These are phyloP conservation scores for Monosporascus sp. DNA, from an alignment of 2,329 filamentous ascomycete genomes.

Conservation along the genomic window DNA sequence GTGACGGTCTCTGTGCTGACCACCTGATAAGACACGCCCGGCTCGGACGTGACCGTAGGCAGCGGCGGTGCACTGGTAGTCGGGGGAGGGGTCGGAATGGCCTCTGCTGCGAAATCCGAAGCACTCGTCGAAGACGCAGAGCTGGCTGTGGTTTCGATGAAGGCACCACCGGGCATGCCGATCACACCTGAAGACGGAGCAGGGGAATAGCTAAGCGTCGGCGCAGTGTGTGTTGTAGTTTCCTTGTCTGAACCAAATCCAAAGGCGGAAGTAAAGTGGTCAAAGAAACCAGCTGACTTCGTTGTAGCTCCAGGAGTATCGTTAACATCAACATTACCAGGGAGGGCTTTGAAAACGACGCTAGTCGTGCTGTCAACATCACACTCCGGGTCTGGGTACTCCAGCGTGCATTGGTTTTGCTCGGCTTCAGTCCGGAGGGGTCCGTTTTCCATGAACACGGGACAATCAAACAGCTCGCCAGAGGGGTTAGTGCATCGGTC, in stretches of 20 bases:
- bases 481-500: slow-evolving; percentile 66
- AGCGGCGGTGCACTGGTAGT: slow-evolving; percentile 23
- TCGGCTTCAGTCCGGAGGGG: slow-evolving; percentile 52
- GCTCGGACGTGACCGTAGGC: slow-evolving; percentile 25
- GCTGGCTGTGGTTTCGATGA: slow-evolving; percentile 16
- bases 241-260: slow-evolving; percentile 10
- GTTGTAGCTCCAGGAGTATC: slow-evolving; percentile 8
- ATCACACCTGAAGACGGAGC: slow-evolving; percentile 10
- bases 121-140: slow-evolving; percentile 9
- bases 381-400: slow-evolving; percentile 40
- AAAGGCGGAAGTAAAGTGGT: slow-evolving; percentile 4
- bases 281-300: slow-evolving; percentile 14
- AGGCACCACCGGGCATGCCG: slow-evolving; percentile 25
- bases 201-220: slow-evolving; percentile 22
- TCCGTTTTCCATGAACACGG: slow-evolving; percentile 52
- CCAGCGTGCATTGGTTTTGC: slow-evolving; percentile 56
- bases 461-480: slow-evolving; percentile 68
- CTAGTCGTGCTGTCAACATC: slow-evolving; percentile 51
- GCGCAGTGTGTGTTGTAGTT: slow-evolving; percentile 13
- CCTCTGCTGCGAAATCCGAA: slow-evolving; percentile 9
- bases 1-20: slow-evolving; percentile 50
- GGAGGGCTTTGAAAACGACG: slow-evolving; percentile 47
- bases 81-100: slow-evolving; percentile 7
- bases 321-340: slow-evolving; percentile 54
- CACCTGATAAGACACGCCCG: slow-evolving; percentile 30